Percentiles rank a stretch among this genome's conserved stretches.
phyloP scores from a whole-genome alignment of 805 yeast species.

The Candida dajiaensis region DNA sequence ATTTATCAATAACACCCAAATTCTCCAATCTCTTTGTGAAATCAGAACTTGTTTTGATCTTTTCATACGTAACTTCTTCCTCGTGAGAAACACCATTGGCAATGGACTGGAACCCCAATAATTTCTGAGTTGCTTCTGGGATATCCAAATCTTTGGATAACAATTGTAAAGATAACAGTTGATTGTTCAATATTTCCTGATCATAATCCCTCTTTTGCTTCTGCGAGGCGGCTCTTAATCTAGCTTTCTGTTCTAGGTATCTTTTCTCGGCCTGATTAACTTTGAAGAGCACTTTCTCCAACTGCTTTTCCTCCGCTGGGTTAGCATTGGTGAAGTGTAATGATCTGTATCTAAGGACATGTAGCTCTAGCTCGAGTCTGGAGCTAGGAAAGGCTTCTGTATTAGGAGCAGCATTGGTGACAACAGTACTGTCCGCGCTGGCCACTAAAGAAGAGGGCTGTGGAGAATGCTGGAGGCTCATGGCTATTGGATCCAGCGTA shows the following conservation, averaged over 20 bases:
- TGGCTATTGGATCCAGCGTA: background rate
- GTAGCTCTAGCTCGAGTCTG: conserved; percentile 13
- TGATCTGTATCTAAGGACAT: conserved; percentile 15
- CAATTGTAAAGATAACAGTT: conserved; percentile 57
- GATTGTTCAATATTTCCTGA: conserved; percentile 44
- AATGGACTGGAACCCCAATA: conserved; percentile 23
- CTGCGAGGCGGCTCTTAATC: conserved; percentile 22
- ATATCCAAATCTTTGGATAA: conserved; percentile 61
- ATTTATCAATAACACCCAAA: conserved; percentile 26
- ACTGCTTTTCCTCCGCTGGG: conserved; percentile 34
- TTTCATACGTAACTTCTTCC: conserved; percentile 4
- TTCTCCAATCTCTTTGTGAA: conserved; percentile 25
- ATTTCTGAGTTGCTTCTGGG: conserved; percentile 45
- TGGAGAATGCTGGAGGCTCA: background rate
- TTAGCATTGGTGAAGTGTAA: conserved; percentile 8
- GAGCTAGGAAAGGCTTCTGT: conserved; percentile 6
- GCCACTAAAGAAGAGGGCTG: background rate
- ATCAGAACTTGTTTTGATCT: conserved; percentile 25
- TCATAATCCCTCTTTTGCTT: conserved; percentile 32
- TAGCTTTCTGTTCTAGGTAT: conserved; percentile 25
- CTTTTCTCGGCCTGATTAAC: conserved; percentile 36
- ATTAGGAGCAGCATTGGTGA: background rate
- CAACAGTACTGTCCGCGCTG: background rate
- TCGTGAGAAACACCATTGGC: background rate
- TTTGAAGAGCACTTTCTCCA: conserved; percentile 34